Evolutionary conservation across 257 asterid genomes (phyloP).

Genomic region (Solanum tarijense): DNA sequence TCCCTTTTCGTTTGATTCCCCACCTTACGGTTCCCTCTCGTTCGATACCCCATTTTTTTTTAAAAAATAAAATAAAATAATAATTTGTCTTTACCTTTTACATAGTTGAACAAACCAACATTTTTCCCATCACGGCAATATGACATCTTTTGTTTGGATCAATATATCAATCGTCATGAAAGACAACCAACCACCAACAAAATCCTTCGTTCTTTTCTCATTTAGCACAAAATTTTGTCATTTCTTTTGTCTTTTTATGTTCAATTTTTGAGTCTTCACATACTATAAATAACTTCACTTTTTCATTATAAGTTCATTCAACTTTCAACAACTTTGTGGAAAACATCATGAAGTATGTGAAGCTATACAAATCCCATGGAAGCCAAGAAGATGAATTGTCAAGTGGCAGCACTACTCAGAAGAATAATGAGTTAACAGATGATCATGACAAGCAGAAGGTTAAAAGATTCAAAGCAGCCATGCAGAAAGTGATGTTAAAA

Average conservation of each 20-base stretch:
- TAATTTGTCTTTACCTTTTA: not conserved
- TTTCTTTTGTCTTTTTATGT: conserved; percentile 4
- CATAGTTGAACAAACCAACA: conserved; percentile 4
- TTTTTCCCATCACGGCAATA: conserved; percentile 18
- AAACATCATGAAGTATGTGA: conserved; percentile 29
- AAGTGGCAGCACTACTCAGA: not conserved
- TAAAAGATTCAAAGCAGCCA: conserved; percentile 26
- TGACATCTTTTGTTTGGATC: not conserved
- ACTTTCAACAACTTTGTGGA: not conserved
- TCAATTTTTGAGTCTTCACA: not conserved
- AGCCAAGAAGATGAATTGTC: conserved; percentile 13
- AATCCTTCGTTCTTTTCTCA: not conserved
- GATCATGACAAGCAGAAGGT: conserved; percentile 14
- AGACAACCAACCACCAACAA: conserved; percentile 21
- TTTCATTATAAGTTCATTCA: not conserved
- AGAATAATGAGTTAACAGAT: not conserved
- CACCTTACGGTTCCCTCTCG: not conserved
- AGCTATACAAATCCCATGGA: conserved; percentile 26
- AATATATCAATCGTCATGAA: not conserved
- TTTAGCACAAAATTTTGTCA: not conserved
- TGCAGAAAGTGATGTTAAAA: conserved; percentile 23
- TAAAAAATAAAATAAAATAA: too few species aligned
- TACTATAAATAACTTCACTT: not conserved
- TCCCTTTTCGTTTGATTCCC: not conserved
- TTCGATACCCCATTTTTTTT: too few species aligned